These are phyloP conservation scores for Colletotrichum sp. DNA, from an alignment of 2,329 filamentous ascomycete genomes.

Conservation along the genomic window DNA sequence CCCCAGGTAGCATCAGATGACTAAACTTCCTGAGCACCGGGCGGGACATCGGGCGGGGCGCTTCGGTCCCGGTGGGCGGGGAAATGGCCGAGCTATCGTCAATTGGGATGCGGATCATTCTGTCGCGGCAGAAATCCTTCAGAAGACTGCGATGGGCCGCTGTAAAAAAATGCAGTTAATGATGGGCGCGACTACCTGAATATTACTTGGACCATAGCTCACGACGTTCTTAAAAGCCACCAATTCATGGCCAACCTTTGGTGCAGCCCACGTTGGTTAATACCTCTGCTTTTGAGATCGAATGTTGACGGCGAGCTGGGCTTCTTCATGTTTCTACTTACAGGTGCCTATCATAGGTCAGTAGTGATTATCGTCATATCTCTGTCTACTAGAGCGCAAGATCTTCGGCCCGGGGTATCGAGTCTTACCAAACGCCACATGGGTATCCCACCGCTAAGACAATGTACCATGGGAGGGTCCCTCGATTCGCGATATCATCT, in stretches of 20 bases:
- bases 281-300: not conserved
- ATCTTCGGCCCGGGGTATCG: not conserved
- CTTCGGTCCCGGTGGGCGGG: not conserved
- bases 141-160: not conserved
- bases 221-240: not conserved
- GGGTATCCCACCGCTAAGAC: not conserved
- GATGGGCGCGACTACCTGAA: not conserved
- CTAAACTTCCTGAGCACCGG: not conserved
- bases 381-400: not conserved
- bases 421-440: fast-evolving
- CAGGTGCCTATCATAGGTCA: not conserved
- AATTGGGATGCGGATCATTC: not conserved
- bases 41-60: not conserved
- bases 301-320: not conserved
- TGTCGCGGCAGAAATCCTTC: fast-evolving
- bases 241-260: not conserved
- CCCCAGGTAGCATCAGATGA: not conserved
- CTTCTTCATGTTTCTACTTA: not conserved
- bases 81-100: not conserved
- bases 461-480: not conserved
- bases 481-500: not conserved
- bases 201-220: not conserved
- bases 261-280: not conserved
- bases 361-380: not conserved
- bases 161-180: not conserved